A percentile compares a stretch with the other conserved stretches of the same genome.
phyloP scores from a whole-genome alignment of 805 yeast genomes.

The Nakazawaea molendinolei region DNA sequence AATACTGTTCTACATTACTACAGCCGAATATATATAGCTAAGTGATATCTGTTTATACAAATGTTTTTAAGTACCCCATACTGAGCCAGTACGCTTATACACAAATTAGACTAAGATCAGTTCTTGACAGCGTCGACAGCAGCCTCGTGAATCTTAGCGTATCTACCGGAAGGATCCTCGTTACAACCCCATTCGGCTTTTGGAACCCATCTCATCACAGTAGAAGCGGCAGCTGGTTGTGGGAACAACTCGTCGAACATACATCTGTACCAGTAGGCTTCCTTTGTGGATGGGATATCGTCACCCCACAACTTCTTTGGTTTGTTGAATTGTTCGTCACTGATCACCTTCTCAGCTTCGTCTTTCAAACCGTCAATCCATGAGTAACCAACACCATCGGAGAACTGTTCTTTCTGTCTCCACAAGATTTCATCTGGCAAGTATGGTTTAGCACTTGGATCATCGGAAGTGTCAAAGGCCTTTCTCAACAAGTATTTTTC shows the following conservation, averaged over 20 bases:
- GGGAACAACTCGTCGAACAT: constrained; percentile 94
- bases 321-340: constrained; percentile 84
- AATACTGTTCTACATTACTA: no score
- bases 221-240: constrained; percentile 84
- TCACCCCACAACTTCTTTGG: constrained; percentile 96
- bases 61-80: no score
- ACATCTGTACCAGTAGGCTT: constrained; percentile 98
- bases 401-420: constrained; percentile 99
- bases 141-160: constrained; percentile 81
- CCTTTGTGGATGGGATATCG: constrained; percentile 95
- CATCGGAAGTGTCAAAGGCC: constrained; percentile 92
- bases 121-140: constrained; percentile 33
- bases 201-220: constrained; percentile 99
- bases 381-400: constrained; percentile 99
- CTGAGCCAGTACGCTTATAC: no score
- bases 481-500: constrained; percentile 96
- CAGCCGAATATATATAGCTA: no score
- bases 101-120: no score
- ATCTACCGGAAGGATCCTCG: constrained; percentile 98
- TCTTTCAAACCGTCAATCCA: constrained; percentile 99
- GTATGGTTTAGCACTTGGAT: constrained; percentile 72
- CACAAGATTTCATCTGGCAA: constrained; percentile 94
- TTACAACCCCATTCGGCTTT: constrained; percentile 99
- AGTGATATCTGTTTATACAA: no score
- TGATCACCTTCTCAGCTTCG: constrained; percentile 76